A percentile compares a stretch with the other conserved stretches of the same genome.
These are phyloP conservation scores for Suillus tomentosus DNA, from an alignment of 768 basidiomycete species.

Conservation along the genomic window DNA sequence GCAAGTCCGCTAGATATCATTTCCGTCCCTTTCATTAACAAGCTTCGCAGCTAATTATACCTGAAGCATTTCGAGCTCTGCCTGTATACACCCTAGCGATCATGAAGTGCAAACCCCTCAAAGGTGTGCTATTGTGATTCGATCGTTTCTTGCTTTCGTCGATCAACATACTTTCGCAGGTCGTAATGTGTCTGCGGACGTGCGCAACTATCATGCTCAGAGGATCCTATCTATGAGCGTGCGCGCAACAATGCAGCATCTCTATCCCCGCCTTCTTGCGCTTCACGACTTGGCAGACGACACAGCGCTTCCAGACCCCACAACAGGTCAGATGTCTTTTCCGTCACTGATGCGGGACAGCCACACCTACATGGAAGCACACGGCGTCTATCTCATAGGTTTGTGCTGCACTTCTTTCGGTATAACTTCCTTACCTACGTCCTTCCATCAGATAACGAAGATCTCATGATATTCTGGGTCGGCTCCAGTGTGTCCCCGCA, in stretches of 20 bases:
- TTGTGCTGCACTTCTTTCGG: slow-evolving; percentile 23
- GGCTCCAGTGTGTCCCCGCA: slow-evolving; percentile 82
- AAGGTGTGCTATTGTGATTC: slow-evolving; percentile 54
- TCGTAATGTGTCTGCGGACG: slow-evolving; percentile 89
- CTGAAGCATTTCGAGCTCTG: slow-evolving; percentile 87
- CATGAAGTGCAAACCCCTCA: slow-evolving; percentile 89
- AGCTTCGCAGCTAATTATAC: slow-evolving; percentile 76
- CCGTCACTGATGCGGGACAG: slow-evolving; percentile 83
- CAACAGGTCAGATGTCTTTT: slow-evolving; percentile 58
- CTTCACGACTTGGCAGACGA: slow-evolving; percentile 80
- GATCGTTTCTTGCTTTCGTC: slow-evolving; percentile 1
- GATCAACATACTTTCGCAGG: slow-evolving; percentile 44
- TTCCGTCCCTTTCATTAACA: slow-evolving; percentile 14
- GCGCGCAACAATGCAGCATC: slow-evolving; percentile 67
- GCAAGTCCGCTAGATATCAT: slow-evolving; percentile 41
- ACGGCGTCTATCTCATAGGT: slow-evolving; percentile 95
- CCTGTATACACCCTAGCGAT: slow-evolving; percentile 81
- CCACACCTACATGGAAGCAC: slow-evolving; percentile 84
- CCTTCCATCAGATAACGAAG: slow-evolving; percentile 74
- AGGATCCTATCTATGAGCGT: slow-evolving; percentile 71
- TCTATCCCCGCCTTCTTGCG: slow-evolving; percentile 89
- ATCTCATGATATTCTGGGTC: slow-evolving; percentile 87
- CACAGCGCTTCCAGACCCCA: slow-evolving; percentile 66
- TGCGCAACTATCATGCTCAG: slow-evolving; percentile 84
- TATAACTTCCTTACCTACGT: slow-evolving; percentile 2